Percentiles rank a stretch among this genome's conserved stretches.
These are phyloP conservation scores for Gardenia jasminoides DNA, from an alignment of 257 asterid species.

Conservation along the genomic window DNA sequence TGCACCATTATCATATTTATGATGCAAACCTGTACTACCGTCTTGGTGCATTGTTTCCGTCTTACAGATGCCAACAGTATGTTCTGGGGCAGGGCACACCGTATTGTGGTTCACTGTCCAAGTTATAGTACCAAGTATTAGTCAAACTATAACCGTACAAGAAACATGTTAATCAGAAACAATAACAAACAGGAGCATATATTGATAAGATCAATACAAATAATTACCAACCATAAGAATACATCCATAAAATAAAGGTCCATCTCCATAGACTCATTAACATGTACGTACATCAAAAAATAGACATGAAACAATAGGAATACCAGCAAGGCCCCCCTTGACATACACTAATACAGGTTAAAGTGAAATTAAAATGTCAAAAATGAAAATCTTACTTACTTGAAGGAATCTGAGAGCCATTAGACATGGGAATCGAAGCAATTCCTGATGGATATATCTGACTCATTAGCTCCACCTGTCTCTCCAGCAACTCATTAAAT, in stretches of 20 bases:
- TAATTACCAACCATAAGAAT: neutral
- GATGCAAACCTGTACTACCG: constrained; percentile 33
- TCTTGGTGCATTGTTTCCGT: constrained; percentile 53
- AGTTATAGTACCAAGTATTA: neutral
- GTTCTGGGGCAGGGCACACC: constrained; percentile 42
- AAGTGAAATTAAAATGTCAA: neutral
- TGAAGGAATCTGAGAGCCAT: constrained; percentile 52
- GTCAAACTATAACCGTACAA: neutral
- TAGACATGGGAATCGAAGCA: constrained; percentile 43
- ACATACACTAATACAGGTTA: neutral
- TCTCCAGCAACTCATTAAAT: constrained; percentile 79
- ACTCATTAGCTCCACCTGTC: constrained; percentile 66
- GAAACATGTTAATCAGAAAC: neutral
- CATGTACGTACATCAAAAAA: neutral
- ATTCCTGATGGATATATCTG: constrained; percentile 39
- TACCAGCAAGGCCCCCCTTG: neutral
- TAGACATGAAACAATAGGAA: neutral
- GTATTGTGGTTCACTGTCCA: constrained; percentile 49
- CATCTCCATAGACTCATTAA: neutral
- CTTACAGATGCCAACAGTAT: constrained; percentile 43
- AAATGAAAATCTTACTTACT: constrained; percentile 40
- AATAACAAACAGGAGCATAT: neutral
- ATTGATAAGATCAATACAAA: neutral
- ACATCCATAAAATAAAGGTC: neutral
- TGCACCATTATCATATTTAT: constrained; percentile 47